A percentile compares a stretch with the other conserved stretches of the same genome.
These are phyloP conservation scores for Talaromyces pinophilus DNA, from an alignment of 2,329 filamentous ascomycete genomes.

Conservation along the genomic window DNA sequence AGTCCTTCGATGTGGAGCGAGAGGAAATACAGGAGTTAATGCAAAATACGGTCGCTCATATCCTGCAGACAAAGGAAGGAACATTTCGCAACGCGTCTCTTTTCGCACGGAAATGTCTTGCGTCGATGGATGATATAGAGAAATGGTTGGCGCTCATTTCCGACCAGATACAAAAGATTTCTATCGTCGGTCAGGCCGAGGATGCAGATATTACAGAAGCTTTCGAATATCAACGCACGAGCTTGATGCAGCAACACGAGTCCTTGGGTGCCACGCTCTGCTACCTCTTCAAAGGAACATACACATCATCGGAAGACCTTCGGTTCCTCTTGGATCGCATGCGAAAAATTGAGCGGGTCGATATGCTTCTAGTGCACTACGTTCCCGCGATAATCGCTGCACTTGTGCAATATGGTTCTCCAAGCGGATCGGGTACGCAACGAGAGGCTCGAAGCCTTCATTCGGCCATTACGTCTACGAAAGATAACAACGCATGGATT, in stretches of 20 bases:
- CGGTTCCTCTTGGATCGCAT: constrained; percentile 67
- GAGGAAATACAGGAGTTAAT: constrained; percentile 57
- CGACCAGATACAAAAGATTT: constrained; percentile 73
- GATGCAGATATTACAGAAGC: constrained; percentile 70
- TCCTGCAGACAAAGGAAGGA: constrained; percentile 59
- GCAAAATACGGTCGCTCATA: constrained; percentile 57
- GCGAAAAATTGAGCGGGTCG: constrained; percentile 73
- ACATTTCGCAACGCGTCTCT: constrained; percentile 55
- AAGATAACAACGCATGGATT: constrained; percentile 70
- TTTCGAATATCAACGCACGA: constrained; percentile 76
- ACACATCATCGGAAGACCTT: constrained; percentile 72
- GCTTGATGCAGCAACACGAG: constrained; percentile 86
- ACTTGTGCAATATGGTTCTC: constrained; percentile 75
- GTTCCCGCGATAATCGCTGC: constrained; percentile 76
- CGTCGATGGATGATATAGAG: constrained; percentile 74
- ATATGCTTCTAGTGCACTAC: constrained; percentile 74
- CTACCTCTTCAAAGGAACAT: constrained; percentile 73
- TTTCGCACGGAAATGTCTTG: constrained; percentile 73
- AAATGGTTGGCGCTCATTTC: constrained; percentile 72
- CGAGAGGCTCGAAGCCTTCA: constrained; percentile 71
- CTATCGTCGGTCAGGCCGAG: constrained; percentile 69
- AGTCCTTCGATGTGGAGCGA: constrained; percentile 64
- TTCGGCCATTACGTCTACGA: constrained; percentile 63
- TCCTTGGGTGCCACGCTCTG: constrained; percentile 77
- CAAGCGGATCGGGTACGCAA: constrained; percentile 68